Conservation (phyloP, 2,329 filamentous ascomycete species). For the Aureobasidium sp. region DNA sequence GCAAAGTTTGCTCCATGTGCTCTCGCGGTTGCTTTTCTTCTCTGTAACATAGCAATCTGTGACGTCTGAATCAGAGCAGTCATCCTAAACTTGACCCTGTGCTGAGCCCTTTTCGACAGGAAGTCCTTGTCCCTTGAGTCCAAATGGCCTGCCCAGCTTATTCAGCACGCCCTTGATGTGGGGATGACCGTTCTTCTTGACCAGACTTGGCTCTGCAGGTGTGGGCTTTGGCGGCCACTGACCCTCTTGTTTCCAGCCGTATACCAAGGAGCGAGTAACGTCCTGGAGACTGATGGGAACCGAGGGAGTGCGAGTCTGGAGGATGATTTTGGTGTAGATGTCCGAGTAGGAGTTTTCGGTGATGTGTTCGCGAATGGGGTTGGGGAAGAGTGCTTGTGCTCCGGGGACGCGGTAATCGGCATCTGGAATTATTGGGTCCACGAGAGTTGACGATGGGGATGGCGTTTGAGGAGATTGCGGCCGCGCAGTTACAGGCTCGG, state of each 20-base stretch:
- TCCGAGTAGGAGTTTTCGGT: constrained; percentile 65
- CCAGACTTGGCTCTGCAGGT: constrained; percentile 40
- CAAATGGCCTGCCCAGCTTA: constrained; percentile 38
- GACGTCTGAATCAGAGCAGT: background rate
- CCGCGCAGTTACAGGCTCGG: background rate
- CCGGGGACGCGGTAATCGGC: constrained; percentile 56
- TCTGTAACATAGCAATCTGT: background rate
- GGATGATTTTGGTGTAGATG: constrained; percentile 83
- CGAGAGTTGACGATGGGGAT: constrained; percentile 23
- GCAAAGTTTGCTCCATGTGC: background rate
- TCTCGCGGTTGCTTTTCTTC: background rate
- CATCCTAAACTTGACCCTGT: background rate
- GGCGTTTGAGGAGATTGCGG: background rate
- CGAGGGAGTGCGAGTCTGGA: constrained; percentile 71
- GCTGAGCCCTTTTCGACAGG: background rate
- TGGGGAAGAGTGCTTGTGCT: constrained; percentile 66
- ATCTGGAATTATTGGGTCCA: constrained; percentile 19
- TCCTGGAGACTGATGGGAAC: constrained; percentile 84
- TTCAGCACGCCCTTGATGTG: constrained; percentile 38
- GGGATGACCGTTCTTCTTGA: constrained; percentile 21
- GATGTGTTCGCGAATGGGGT: constrained; percentile 72
- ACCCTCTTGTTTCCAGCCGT: constrained; percentile 87
- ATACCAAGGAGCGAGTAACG: constrained; percentile 71
- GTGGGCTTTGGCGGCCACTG: constrained; percentile 75
- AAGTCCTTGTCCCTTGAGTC: background rate